Evolutionary conservation across 164 flowering plant genomes (phyloP).

Genomic region (Santalum album): DNA sequence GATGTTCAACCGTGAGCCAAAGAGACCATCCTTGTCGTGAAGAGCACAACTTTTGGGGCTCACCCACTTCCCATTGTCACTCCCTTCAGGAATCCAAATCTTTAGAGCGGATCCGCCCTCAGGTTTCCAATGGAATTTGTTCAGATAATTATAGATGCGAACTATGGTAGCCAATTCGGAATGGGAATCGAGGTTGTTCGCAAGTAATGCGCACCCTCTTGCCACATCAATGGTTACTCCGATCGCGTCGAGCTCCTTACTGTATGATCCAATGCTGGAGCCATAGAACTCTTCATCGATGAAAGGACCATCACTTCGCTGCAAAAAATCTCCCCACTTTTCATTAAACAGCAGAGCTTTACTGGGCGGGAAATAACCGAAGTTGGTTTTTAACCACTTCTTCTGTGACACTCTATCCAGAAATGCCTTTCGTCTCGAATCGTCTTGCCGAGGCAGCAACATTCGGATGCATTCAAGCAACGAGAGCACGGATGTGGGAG

Average conservation of each 20-base stretch:
- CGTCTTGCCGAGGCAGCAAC: constrained; percentile 5
- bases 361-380: constrained; percentile 41
- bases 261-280: constrained; percentile 21
- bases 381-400: constrained; percentile 48
- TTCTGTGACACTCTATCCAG: constrained; percentile 11
- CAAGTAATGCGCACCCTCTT: constrained; percentile 35
- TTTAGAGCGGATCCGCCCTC: constrained; percentile 11
- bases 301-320: constrained; percentile 53
- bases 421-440: constrained; percentile 20
- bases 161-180: constrained; percentile 23
- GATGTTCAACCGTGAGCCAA: constrained; percentile 31
- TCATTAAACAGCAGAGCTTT: constrained; percentile 36
- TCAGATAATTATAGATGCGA: constrained; percentile 41
- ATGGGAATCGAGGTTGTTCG: constrained; percentile 25
- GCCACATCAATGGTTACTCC: constrained; percentile 34
- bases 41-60: constrained; percentile 37
- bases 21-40: constrained; percentile 39
- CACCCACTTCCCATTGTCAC: constrained; percentile 39
- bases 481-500: constrained; percentile 24
- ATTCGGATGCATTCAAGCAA: constrained; percentile 34
- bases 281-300: constrained; percentile 56
- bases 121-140: constrained; percentile 28
- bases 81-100: constrained; percentile 53
- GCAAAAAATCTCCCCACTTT: constrained; percentile 21
- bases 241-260: constrained; percentile 33